phyloP scores from a whole-genome alignment of 306 rosid genomes.

The Vicia sativa region DNA sequence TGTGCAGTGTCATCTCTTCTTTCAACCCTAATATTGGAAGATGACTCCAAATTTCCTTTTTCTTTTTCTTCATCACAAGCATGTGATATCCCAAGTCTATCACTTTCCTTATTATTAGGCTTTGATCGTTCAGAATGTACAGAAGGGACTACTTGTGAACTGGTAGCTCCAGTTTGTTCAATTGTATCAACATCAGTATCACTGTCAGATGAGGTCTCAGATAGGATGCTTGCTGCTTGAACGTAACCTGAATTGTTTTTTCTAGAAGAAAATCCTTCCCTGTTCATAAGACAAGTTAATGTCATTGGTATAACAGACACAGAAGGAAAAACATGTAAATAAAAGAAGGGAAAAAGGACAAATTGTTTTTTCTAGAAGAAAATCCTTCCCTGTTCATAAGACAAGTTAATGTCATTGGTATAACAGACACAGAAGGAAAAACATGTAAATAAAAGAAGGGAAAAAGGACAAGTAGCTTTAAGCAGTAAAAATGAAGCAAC shows the following conservation, averaged over 20 bases:
- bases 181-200: constrained; percentile 47
- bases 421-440: constrained; percentile 20
- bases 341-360: constrained; percentile 1
- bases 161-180: constrained; percentile 50
- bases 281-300: constrained; percentile 45
- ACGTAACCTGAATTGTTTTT: constrained; percentile 58
- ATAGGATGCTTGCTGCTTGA: constrained; percentile 57
- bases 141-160: constrained; percentile 47
- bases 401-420: constrained; percentile 26
- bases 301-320: constrained; percentile 20
- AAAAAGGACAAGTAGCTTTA: neutral
- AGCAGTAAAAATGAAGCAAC: constrained; percentile 30
- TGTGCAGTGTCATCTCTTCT: constrained; percentile 44
- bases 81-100: constrained; percentile 43
- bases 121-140: constrained; percentile 51
- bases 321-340: constrained; percentile 11
- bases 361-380: constrained; percentile 62
- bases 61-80: constrained; percentile 50
- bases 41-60: constrained; percentile 40
- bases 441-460: neutral
- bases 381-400: constrained; percentile 80
- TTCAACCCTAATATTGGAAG: constrained; percentile 38
- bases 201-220: constrained; percentile 52
- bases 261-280: constrained; percentile 85
- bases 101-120: constrained; percentile 45